A percentile compares a stretch with the other conserved stretches of the same genome.
Evolutionary conservation across 768 basidiomycete genomes (phyloP).

Genomic region (Auriscalpium vulgare): DNA sequence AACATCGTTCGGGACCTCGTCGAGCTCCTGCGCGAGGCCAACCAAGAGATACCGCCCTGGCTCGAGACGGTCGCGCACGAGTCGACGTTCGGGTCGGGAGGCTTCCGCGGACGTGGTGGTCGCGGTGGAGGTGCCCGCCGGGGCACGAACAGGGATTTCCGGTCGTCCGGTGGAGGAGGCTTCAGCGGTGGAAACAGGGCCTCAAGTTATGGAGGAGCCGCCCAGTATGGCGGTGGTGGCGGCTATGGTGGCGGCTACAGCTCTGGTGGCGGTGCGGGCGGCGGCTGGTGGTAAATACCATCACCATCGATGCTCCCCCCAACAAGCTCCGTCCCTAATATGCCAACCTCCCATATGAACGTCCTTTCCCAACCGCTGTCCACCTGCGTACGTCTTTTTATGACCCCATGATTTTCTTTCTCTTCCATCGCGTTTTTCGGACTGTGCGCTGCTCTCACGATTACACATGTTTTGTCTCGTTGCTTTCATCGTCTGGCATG

Average conservation of each 20-base stretch:
- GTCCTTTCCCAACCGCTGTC: too few species aligned
- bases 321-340: background rate
- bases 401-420: background rate
- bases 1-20: slow-evolving; percentile 88
- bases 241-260: slow-evolving; percentile 20
- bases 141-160: slow-evolving; percentile 41
- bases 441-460: slow-evolving; percentile 59
- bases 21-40: slow-evolving; percentile 91
- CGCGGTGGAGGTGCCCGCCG: slow-evolving; percentile 47
- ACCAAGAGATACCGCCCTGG: slow-evolving; percentile 91
- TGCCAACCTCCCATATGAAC: slow-evolving; percentile 8
- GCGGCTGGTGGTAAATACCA: slow-evolving; percentile 44
- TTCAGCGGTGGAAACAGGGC: slow-evolving; percentile 30
- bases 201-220: slow-evolving; percentile 21
- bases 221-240: slow-evolving; percentile 20
- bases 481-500: slow-evolving; percentile 36
- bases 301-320: background rate
- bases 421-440: slow-evolving; percentile 20
- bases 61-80: slow-evolving; percentile 83
- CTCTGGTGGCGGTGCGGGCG: slow-evolving; percentile 20
- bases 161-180: slow-evolving; percentile 27
- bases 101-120: slow-evolving; percentile 42
- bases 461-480: slow-evolving; percentile 44
- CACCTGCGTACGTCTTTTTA: too few species aligned
- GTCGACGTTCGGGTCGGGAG: slow-evolving; percentile 56